These are phyloP conservation scores for Tricholoma furcatifolium DNA, from an alignment of 768 basidiomycete genomes.

Conservation along the genomic window DNA sequence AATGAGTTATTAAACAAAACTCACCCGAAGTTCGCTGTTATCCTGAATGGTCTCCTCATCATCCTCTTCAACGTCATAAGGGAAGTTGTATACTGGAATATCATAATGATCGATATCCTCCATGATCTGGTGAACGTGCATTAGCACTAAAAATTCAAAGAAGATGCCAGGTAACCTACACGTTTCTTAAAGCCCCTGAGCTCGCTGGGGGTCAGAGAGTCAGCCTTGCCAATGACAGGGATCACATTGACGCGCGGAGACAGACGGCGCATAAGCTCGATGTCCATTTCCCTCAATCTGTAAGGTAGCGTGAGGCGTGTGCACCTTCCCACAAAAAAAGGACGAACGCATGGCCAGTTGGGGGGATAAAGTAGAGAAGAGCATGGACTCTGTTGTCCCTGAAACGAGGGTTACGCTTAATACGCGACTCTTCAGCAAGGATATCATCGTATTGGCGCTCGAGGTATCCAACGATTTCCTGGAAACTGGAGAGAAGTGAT, in stretches of 20 bases:
- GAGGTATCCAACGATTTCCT: slow-evolving; percentile 94
- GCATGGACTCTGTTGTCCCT: slow-evolving; percentile 97
- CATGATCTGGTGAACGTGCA: slow-evolving; percentile 72
- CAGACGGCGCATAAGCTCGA: slow-evolving; percentile 97
- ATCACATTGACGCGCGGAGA: slow-evolving; percentile 99
- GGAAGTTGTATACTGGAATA: slow-evolving; percentile 99
- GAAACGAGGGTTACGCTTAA: slow-evolving; percentile 99
- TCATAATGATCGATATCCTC: slow-evolving; percentile 99
- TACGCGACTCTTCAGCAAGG: slow-evolving; percentile 95
- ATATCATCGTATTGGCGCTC: slow-evolving; percentile 99
- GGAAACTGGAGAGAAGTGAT: slow-evolving; percentile 61
- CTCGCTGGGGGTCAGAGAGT: slow-evolving; percentile 91
- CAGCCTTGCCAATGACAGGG: slow-evolving; percentile 95
- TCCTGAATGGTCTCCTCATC: slow-evolving; percentile 98
- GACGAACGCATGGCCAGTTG: slow-evolving; percentile 94
- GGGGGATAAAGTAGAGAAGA: slow-evolving; percentile 96
- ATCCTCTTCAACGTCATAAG: slow-evolving; percentile 98
- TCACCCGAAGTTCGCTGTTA: slow-evolving; percentile 90
- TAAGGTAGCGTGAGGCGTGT: slow-evolving; percentile 3
- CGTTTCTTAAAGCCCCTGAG: slow-evolving; percentile 95
- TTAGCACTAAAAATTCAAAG: not conserved
- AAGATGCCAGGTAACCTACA: slow-evolving; percentile 35
- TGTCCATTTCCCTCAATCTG: slow-evolving; percentile 96
- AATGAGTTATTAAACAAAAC: slow-evolving; percentile 20
- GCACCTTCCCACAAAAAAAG: not conserved